Base-by-base conservation (phyloP, 331 rosid genomes). In the Saraca asoca region DNA sequence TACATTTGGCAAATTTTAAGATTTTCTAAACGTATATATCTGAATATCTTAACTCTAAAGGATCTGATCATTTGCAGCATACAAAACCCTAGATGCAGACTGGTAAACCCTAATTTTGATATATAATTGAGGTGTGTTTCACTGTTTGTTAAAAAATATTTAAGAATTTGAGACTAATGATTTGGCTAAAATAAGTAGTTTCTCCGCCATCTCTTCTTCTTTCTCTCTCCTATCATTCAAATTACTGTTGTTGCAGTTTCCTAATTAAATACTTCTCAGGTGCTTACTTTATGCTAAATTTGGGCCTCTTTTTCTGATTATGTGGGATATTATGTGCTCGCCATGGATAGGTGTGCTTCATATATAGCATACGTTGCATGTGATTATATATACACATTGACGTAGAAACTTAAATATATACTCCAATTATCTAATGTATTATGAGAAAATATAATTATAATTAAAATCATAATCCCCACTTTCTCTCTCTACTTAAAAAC, bases 271-370 rank as follows among this genome's bases (percentile, higher is more conserved):
- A 78, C 51, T 51, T 68, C 76, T 74, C 68, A 78, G 79, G 67
- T 73, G 79, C 66, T 35, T 44, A 67, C 82, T 80, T 81, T 84
- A 69, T 73, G 58, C 73, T 72, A 51, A 72, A 65, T 81, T 81
- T 78, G 82, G 76, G 63, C 80, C 83, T 69, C n/a, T 24, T 24
- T 67, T 76, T 70, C 13, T 43, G 87, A 84, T 74, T 71, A 60
- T 82, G 46, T 50, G 14, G 46, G 85, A 86, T 86, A 78, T 84
- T 75, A 67, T 66, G 45, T 75, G 91, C 81, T 82, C 87, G 88
- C 90, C 76, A 79, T 81, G 85, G 70, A 58, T 64, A 45, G 1
- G 31, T 24, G 31, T 24, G 31, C 31, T 24, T 24, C 1, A 24
- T 24, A 24, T 24, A 39, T 79, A 55, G 50, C 77, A 33, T 80